Evolutionary conservation across 2,329 filamentous ascomycete genomes (phyloP), one percentile per base, ranked within the genome.

Genomic region (Xylaria sp.): DNA sequence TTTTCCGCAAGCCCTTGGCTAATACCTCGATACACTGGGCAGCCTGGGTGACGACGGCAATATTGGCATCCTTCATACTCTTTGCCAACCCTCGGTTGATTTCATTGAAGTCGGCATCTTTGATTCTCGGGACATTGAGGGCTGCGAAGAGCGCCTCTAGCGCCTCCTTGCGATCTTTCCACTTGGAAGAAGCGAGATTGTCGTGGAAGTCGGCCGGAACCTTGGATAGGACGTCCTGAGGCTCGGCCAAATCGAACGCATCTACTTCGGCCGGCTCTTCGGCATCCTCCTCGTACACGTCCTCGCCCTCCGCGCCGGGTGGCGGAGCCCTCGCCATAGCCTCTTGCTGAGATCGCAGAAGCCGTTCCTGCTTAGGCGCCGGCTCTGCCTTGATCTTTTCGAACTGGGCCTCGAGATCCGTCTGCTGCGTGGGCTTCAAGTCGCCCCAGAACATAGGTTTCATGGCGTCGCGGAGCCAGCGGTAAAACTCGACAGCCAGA

Each of bases 1-100:
- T 83, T 75, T 88, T 90, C 54, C 93, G 90, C 69, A 99, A 80
- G 58, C 96, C 96, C 76, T 93, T 96, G 55, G 94, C 95, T 31
- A 99, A 84, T 34, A 92, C 87, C 76, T 98, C 94, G 41, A 98
- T 92, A 81, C 95, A 97, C 76, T 97, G 94, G 2, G 95, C 96
- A 6, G 97, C 95, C 72, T 96, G 91, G 1, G 92, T 96, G 23
- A 98, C 96, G 58, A 98, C 96, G 5, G 93, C 92, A 74, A 99
- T 92, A 78, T 99, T 99, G 75, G 97, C 96, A 75, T 99, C 97
- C 81, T 99, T 99, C 96, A 99, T 99, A 75, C 90, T 94, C 81
- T 98, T 99, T 54, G 96, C 95, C 64, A 98, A 86, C 3, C 89
- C 91, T 69, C 93, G 88, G 65, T 93, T 89, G 73, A 98, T 87